Conservation (phyloP, 495 filamentous ascomycete genomes). For the Xylaria intraflava region DNA sequence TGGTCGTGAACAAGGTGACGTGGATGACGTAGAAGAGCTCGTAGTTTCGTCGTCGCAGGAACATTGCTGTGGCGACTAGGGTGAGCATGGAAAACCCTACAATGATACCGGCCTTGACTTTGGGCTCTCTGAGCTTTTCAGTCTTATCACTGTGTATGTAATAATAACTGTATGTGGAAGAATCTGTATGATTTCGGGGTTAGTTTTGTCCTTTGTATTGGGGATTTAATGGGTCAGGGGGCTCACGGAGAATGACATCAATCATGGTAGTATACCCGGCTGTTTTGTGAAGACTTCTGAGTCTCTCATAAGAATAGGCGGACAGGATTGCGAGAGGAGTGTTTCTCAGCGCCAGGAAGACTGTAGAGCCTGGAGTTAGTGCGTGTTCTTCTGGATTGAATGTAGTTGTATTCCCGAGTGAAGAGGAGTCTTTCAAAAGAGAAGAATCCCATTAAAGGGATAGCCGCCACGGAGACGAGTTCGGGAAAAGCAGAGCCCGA, state of each 20-base stretch:
- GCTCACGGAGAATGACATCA: slow-evolving; percentile 32
- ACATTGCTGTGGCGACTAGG: slow-evolving; percentile 30
- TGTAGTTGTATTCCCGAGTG: not conserved
- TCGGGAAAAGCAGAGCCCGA: not conserved
- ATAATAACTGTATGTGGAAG: slow-evolving; percentile 34
- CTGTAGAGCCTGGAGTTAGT: slow-evolving; percentile 7
- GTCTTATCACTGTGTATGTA: slow-evolving; percentile 25
- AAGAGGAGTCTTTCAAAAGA: not conserved
- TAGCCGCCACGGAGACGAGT: not conserved
- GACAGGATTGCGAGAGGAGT: slow-evolving; percentile 52
- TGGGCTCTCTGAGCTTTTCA: slow-evolving; percentile 29
- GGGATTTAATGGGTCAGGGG: not conserved
- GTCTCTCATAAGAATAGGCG: slow-evolving; percentile 53
- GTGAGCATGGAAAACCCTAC: slow-evolving; percentile 42
- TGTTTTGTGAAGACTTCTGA: slow-evolving; percentile 54
- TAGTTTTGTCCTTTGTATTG: not conserved
- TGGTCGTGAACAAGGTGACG: slow-evolving; percentile 43
- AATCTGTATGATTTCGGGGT: slow-evolving; percentile 19
- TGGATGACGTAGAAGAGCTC: slow-evolving; percentile 56
- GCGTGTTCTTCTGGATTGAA: not conserved
- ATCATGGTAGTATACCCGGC: slow-evolving; percentile 50
- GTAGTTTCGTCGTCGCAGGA: slow-evolving; percentile 44
- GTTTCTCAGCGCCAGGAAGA: slow-evolving; percentile 56
- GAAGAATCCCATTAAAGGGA: not conserved
- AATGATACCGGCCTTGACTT: slow-evolving; percentile 41